Percentiles rank a stretch among this genome's conserved stretches.
These are phyloP conservation scores for Apiotrichum veenhuisii DNA, from an alignment of 1,284 basidiomycete genomes.

Conservation along the genomic window DNA sequence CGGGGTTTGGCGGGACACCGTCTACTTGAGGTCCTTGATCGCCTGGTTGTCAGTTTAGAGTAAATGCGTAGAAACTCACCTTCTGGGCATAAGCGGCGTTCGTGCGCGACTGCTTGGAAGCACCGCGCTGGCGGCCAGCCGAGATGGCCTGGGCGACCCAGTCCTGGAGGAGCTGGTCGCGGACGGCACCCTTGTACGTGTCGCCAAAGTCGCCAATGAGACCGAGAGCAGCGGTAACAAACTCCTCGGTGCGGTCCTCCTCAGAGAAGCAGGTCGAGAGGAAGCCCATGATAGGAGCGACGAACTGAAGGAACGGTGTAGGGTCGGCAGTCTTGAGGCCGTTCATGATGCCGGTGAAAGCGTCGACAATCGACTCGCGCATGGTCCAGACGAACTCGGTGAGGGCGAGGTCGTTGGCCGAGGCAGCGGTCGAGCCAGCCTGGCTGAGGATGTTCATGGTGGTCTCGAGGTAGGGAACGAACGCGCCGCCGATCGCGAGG, in stretches of 20 bases:
- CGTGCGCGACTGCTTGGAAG: slow-evolving; percentile 52
- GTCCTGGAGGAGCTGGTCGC: slow-evolving; percentile 68
- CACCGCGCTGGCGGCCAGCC: slow-evolving; percentile 53
- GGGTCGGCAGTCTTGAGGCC: slow-evolving; percentile 75
- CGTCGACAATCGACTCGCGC: slow-evolving; percentile 93
- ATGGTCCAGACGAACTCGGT: slow-evolving; percentile 83
- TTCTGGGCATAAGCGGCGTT: slow-evolving; percentile 58
- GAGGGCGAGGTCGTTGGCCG: slow-evolving; percentile 56
- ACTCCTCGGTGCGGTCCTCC: slow-evolving; percentile 70
- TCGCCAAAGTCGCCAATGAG: slow-evolving; percentile 91
- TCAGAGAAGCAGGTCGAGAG: slow-evolving; percentile 75
- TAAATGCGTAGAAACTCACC: slow-evolving; percentile 33
- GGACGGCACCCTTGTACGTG: slow-evolving; percentile 72
- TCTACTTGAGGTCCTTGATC: slow-evolving; percentile 35
- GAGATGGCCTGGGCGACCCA: slow-evolving; percentile 81
- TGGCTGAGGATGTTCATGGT: slow-evolving; percentile 89
- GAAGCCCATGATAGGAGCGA: slow-evolving; percentile 73
- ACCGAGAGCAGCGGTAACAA: slow-evolving; percentile 73
- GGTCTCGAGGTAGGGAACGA: slow-evolving; percentile 84
- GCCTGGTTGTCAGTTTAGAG: slow-evolving; percentile 16
- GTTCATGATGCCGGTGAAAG: slow-evolving; percentile 90
- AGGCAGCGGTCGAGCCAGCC: slow-evolving; percentile 78
- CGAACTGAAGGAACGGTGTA: slow-evolving; percentile 63
- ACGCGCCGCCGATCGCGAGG: slow-evolving; percentile 78
- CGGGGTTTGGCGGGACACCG: background rate